Conservation (phyloP, 768 basidiomycete genomes). For the Hericium alpestre region DNA sequence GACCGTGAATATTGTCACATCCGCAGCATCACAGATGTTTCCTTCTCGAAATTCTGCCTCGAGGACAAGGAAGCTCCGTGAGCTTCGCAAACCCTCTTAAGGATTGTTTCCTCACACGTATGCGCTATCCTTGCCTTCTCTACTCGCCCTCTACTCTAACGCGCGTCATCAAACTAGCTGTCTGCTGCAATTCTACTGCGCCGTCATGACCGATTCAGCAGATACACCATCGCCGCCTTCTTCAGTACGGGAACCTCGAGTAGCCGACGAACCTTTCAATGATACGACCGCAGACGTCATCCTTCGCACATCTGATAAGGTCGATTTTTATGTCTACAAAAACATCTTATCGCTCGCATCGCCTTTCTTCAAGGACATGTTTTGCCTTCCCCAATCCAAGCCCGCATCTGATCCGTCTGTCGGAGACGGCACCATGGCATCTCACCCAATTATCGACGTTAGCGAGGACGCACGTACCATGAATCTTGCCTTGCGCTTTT, state of each 20-base stretch:
- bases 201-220: not conserved
- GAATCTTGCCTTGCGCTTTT: slow-evolving; percentile 4
- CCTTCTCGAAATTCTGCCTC: not conserved
- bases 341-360: slow-evolving; percentile 20
- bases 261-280: not conserved
- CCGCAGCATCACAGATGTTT: not conserved
- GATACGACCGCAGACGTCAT: not conserved
- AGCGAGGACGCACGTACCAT: not conserved
- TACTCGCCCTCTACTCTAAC: not conserved
- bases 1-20: too few species aligned
- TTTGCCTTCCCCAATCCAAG: slow-evolving; percentile 18
- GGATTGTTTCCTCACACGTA: not conserved
- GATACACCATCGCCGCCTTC: not conserved
- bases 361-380: slow-evolving; percentile 14
- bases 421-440: too few species aligned
- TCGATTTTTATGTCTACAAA: slow-evolving; percentile 18
- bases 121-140: not conserved
- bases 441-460: not conserved
- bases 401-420: not conserved
- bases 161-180: not conserved
- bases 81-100: too few species aligned
- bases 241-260: not conserved
- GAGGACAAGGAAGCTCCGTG: too few species aligned
- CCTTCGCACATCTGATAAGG: not conserved
- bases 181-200: not conserved